Evolutionary conservation across 2,329 filamentous ascomycete genomes (phyloP).

Genomic region (Claviceps humidiphila): DNA sequence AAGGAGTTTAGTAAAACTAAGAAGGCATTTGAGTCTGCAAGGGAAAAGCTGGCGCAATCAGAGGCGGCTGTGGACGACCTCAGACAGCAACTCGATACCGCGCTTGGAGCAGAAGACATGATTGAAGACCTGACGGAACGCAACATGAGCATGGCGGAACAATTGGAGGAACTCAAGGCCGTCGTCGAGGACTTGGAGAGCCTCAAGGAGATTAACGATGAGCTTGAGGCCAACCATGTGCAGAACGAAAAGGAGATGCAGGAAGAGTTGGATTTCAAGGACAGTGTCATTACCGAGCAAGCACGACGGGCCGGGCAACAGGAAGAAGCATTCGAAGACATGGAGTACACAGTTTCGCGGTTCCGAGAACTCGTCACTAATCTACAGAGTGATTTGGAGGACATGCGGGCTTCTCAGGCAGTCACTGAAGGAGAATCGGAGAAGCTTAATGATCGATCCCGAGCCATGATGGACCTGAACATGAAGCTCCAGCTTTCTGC

Average conservation of each 20-base stretch:
- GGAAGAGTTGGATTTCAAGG: slow-evolving; percentile 82
- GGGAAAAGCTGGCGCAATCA: slow-evolving; percentile 58
- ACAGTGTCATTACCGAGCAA: slow-evolving; percentile 73
- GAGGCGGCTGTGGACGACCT: slow-evolving; percentile 74
- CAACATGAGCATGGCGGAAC: slow-evolving; percentile 70
- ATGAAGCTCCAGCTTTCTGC: slow-evolving; percentile 85
- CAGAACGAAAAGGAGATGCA: slow-evolving; percentile 91
- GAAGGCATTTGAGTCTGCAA: slow-evolving; percentile 54
- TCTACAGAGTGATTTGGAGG: slow-evolving; percentile 74
- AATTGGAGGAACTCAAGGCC: slow-evolving; percentile 69
- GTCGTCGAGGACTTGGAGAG: slow-evolving; percentile 80
- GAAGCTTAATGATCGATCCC: slow-evolving; percentile 74
- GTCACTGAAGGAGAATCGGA: slow-evolving; percentile 88
- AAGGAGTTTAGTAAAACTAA: slow-evolving; percentile 54
- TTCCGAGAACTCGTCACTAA: slow-evolving; percentile 83
- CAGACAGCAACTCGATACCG: slow-evolving; percentile 79
- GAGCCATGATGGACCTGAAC: slow-evolving; percentile 94
- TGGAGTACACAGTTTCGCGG: slow-evolving; percentile 77
- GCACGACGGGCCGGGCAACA: slow-evolving; percentile 59
- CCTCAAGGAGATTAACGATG: slow-evolving; percentile 84
- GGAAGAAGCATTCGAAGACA: slow-evolving; percentile 68
- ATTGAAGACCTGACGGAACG: slow-evolving; percentile 83
- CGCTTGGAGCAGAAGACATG: slow-evolving; percentile 80
- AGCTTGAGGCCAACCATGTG: slow-evolving; percentile 84
- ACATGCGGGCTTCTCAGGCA: slow-evolving; percentile 82